A percentile compares a stretch with the other conserved stretches of the same genome.
Evolutionary conservation across 2,329 filamentous ascomycete species (phyloP).

Genomic region (Aspergillus fumigatus): DNA sequence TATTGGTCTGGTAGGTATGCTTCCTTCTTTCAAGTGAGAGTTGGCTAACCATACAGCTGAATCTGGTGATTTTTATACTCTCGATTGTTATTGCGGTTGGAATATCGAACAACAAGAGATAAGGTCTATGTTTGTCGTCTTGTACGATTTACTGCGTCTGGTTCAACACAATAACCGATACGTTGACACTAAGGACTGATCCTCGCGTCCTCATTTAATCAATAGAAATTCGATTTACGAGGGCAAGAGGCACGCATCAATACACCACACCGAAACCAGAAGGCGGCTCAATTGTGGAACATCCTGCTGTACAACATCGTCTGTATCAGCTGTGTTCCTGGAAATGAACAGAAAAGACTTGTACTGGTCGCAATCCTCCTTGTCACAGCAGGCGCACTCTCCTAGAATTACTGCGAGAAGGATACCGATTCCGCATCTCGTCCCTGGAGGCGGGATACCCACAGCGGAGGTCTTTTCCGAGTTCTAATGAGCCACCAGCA

Average conservation of each 20-base stretch:
- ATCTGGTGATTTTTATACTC: neutral
- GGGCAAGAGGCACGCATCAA: neutral
- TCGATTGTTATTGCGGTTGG: neutral
- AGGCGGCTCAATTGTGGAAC: conserved; percentile 47
- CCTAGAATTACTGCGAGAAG: conserved; percentile 15
- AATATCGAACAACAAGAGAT: neutral
- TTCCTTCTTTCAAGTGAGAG: neutral
- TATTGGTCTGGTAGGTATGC: conserved; percentile 45
- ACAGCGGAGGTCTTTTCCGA: conserved; percentile 15
- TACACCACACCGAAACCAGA: conserved; percentile 24
- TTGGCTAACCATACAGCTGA: neutral
- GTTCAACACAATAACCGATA: neutral
- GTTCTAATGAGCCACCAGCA: conserved; percentile 16
- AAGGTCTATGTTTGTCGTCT: neutral
- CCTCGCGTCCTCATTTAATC: neutral
- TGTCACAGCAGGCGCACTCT: conserved; percentile 18
- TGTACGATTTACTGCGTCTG: neutral
- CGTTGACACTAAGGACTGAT: neutral
- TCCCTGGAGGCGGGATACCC: conserved; percentile 13
- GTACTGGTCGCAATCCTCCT: conserved; percentile 16
- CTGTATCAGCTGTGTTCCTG: neutral
- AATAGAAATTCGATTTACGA: neutral
- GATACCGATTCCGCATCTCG: conserved; percentile 11
- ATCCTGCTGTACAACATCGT: conserved; percentile 3
- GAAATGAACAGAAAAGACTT: conserved; percentile 9